Evolutionary conservation across 192 early-diverging fungal genomes (phyloP).

Genomic region (Allomyces javanicus): DNA sequence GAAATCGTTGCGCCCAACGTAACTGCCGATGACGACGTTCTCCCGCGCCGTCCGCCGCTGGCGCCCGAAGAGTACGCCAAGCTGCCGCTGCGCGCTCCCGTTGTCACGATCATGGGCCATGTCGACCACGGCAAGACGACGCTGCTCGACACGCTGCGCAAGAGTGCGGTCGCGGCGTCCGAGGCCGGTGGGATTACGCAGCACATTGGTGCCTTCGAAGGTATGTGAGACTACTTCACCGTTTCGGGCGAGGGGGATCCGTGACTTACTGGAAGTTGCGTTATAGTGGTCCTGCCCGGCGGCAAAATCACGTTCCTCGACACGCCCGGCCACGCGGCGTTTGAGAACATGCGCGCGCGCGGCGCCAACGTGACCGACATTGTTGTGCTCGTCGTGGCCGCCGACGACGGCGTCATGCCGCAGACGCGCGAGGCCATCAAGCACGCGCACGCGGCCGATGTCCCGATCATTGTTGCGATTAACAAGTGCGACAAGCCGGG

Average conservation of each 20-base stretch:
- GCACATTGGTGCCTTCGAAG: conserved; percentile 93
- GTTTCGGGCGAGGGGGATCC: no score
- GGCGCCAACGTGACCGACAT: conserved; percentile 89
- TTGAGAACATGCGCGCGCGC: conserved; percentile 80
- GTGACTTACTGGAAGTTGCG: no score
- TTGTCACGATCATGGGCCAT: conserved; percentile 97
- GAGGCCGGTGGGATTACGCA: conserved; percentile 96
- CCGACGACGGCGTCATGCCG: conserved; percentile 96
- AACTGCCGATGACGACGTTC: conserved; percentile 10
- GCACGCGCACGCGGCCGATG: conserved; percentile 62
- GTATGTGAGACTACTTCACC: conserved; percentile 5
- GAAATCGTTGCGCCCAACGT: neutral
- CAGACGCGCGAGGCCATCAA: conserved; percentile 91
- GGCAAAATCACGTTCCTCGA: conserved; percentile 84
- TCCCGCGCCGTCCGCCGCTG: conserved; percentile 16
- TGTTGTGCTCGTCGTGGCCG: conserved; percentile 87
- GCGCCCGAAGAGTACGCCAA: conserved; percentile 49
- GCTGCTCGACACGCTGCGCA: conserved; percentile 72
- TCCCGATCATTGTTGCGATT: conserved; percentile 86
- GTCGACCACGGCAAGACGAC: conserved; percentile 95
- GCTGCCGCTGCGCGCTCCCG: conserved; percentile 59
- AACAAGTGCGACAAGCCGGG: conserved; percentile 95
- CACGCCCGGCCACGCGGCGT: conserved; percentile 92
- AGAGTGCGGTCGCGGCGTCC: conserved; percentile 72
- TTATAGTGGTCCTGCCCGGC: conserved; percentile 34